A percentile compares a stretch with the other conserved stretches of the same genome.
Conservation (phyloP, 1,284 basidiomycete species). For the Violaceomyces palustris region DNA sequence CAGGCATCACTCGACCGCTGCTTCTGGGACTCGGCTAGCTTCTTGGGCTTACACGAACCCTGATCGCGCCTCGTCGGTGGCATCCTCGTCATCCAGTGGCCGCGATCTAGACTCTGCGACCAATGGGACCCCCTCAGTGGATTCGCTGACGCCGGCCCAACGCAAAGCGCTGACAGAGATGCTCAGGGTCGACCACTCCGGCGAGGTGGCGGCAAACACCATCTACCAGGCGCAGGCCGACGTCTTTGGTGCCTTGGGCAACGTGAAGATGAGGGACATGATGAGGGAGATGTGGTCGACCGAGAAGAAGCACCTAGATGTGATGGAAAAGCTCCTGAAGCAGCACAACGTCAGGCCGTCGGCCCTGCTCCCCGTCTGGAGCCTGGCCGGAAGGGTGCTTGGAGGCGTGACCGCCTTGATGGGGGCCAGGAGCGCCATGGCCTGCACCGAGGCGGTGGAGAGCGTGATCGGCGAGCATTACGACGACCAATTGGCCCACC, state of each 20-base stretch:
- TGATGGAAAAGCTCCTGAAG: constrained; percentile 74
- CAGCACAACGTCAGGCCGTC: constrained; percentile 85
- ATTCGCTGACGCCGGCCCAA: constrained; percentile 26
- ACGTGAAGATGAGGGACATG: constrained; percentile 32
- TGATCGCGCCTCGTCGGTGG: too few species aligned
- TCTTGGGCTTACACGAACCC: too few species aligned
- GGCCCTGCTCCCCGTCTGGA: constrained; percentile 73
- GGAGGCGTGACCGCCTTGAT: constrained; percentile 80
- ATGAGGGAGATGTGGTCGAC: constrained; percentile 92
- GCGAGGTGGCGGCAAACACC: constrained; percentile 51
- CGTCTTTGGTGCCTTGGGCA: constrained; percentile 40
- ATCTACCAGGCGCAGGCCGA: constrained; percentile 51
- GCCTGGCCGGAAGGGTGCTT: constrained; percentile 75
- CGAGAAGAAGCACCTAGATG: constrained; percentile 82
- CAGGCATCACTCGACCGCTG: too few species aligned
- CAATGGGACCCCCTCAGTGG: constrained; percentile 15
- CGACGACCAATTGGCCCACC: constrained; percentile 62
- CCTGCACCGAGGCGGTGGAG: constrained; percentile 94
- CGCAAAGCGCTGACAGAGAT: constrained; percentile 35
- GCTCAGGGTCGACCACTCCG: constrained; percentile 50
- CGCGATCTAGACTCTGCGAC: constrained; percentile 9
- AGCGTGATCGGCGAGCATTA: constrained; percentile 97
- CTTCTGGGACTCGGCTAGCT: too few species aligned
- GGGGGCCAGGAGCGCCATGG: constrained; percentile 92
- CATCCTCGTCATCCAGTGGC: too few species aligned